phyloP scores from a whole-genome alignment of 352 stramenopile genomes.

The Phytophthora megakarya region DNA sequence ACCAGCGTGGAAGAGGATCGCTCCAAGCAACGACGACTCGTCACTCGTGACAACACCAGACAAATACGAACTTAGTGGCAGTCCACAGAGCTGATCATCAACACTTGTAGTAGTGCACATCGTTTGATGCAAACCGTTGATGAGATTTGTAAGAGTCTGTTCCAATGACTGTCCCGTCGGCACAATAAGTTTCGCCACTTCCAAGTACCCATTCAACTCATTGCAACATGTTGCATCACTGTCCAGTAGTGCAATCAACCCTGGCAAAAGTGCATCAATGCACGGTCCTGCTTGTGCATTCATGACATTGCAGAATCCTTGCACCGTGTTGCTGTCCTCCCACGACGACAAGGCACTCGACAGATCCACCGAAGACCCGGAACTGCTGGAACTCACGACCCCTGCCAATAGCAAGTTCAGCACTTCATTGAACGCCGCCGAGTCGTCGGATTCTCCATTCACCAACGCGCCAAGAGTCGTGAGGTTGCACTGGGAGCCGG shows the following conservation, averaged over 20 bases:
- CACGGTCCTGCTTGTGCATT: constrained; percentile 55
- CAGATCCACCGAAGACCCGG: constrained; percentile 28
- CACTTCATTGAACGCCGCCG: constrained; percentile 49
- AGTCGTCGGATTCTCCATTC: constrained; percentile 27
- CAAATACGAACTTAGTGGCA: constrained; percentile 50
- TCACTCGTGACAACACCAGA: constrained; percentile 34
- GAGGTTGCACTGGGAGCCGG: constrained; percentile 51
- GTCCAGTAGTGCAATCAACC: constrained; percentile 46
- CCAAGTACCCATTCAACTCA: constrained; percentile 49
- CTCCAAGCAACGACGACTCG: constrained; percentile 45
- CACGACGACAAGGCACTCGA: constrained; percentile 40
- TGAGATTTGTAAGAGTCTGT: constrained; percentile 44
- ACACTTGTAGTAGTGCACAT: constrained; percentile 54
- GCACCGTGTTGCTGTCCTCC: constrained; percentile 45
- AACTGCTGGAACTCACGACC: constrained; percentile 29
- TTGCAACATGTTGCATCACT: constrained; percentile 56
- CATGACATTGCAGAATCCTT: constrained; percentile 64
- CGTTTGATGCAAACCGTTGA: constrained; percentile 62
- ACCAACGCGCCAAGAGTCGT: constrained; percentile 54
- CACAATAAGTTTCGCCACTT: constrained; percentile 52
- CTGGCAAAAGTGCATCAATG: constrained; percentile 47
- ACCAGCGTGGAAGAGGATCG: constrained; percentile 47
- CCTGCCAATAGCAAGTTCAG: constrained; percentile 45
- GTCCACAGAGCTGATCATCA: constrained; percentile 51
- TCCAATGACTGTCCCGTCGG: constrained; percentile 50